A percentile compares a stretch with the other conserved stretches of the same genome.
phyloP scores from a whole-genome alignment of 2,329 filamentous ascomycete genomes.

The Penicillium paneum region DNA sequence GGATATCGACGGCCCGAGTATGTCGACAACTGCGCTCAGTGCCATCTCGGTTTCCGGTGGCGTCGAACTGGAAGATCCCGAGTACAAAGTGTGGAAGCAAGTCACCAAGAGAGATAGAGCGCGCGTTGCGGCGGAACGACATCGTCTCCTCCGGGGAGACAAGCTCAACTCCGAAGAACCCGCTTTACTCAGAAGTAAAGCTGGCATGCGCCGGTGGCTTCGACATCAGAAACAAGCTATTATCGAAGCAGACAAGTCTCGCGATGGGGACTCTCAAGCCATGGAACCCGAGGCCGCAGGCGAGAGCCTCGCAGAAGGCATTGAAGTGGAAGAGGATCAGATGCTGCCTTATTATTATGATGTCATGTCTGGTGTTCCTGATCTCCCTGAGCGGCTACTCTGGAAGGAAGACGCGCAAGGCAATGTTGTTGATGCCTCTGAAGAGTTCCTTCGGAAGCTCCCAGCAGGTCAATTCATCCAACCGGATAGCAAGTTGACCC shows the following conservation, averaged over 20 bases:
- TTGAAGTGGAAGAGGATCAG: slow-evolving; percentile 80
- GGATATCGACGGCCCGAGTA: slow-evolving; percentile 73
- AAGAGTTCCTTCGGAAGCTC: slow-evolving; percentile 76
- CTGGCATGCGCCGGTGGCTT: slow-evolving; percentile 84
- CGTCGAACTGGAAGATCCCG: slow-evolving; percentile 77
- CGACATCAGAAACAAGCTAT: slow-evolving; percentile 72
- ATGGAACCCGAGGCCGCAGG: slow-evolving; percentile 52
- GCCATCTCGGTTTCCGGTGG: slow-evolving; percentile 72
- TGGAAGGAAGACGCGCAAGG: slow-evolving; percentile 92
- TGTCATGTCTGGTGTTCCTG: slow-evolving; percentile 77
- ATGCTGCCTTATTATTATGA: slow-evolving; percentile 95
- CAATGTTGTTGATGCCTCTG: slow-evolving; percentile 80
- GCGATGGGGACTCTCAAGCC: slow-evolving; percentile 46
- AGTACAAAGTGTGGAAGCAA: slow-evolving; percentile 98
- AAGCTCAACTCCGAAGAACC: slow-evolving; percentile 84
- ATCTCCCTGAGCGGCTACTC: slow-evolving; percentile 70
- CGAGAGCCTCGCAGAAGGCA: slow-evolving; percentile 89
- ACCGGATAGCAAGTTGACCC: slow-evolving; percentile 68
- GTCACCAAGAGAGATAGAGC: slow-evolving; percentile 96
- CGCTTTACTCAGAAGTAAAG: slow-evolving; percentile 77
- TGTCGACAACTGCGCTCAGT: slow-evolving; percentile 65
- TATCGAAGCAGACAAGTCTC: slow-evolving; percentile 48
- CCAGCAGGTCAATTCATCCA: slow-evolving; percentile 72
- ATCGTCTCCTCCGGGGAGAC: slow-evolving; percentile 79
- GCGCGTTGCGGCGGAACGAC: slow-evolving; percentile 76